Percentiles rank a stretch among this genome's conserved stretches.
These are phyloP conservation scores for Picochlorum sp. DNA, from an alignment of 139 green algal species.

Conservation along the genomic window DNA sequence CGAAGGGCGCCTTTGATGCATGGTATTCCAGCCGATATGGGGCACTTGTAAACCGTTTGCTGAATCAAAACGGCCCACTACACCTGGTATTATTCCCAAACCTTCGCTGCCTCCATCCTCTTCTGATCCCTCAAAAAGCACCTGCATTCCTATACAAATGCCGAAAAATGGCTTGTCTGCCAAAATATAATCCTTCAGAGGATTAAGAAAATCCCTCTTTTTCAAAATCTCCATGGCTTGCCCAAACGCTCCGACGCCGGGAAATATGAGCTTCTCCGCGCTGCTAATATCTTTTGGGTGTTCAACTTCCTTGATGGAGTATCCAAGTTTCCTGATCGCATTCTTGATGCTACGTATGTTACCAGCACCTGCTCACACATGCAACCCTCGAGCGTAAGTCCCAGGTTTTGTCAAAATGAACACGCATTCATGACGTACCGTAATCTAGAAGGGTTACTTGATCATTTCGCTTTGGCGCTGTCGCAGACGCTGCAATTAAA, in stretches of 20 bases:
- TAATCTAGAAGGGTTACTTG: slow-evolving; percentile 93
- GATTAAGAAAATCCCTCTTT: slow-evolving; percentile 51
- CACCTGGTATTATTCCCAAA: slow-evolving; percentile 82
- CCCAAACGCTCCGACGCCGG: slow-evolving; percentile 89
- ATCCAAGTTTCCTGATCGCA: slow-evolving; percentile 87
- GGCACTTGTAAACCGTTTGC: slow-evolving; percentile 76
- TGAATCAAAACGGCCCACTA: slow-evolving; percentile 63
- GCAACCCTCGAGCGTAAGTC: background rate
- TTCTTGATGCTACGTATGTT: slow-evolving; percentile 96
- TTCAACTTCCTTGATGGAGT: slow-evolving; percentile 79
- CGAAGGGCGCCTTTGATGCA: slow-evolving; percentile 37
- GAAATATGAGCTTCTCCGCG: slow-evolving; percentile 86
- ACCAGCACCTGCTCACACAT: slow-evolving; percentile 54
- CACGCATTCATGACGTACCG: slow-evolving; percentile 19
- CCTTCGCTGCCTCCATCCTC: slow-evolving; percentile 90
- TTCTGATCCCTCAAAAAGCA: slow-evolving; percentile 94
- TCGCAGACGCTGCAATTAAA: background rate
- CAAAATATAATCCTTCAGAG: slow-evolving; percentile 82
- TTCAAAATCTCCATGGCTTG: slow-evolving; percentile 77
- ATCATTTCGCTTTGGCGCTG: background rate
- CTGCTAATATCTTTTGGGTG: slow-evolving; percentile 52
- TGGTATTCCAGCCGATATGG: slow-evolving; percentile 97
- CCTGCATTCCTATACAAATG: slow-evolving; percentile 96
- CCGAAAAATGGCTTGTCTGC: slow-evolving; percentile 82
- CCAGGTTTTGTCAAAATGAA: background rate